Evolutionary conservation across 495 filamentous ascomycete species (phyloP).

Genomic region (Opeltia flavorubescens): DNA sequence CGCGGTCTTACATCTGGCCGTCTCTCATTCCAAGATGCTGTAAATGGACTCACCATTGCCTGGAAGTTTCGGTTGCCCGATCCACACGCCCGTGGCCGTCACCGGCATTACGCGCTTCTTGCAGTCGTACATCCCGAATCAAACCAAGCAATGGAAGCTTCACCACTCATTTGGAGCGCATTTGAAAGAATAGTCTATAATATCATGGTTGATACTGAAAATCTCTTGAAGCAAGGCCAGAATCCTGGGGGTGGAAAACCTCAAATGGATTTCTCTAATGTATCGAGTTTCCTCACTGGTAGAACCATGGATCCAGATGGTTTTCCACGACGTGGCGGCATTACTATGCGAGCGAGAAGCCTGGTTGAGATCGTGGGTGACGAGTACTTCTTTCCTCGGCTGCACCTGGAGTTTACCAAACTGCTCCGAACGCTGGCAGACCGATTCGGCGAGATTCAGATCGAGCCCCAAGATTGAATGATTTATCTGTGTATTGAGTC

Average conservation of each 20-base stretch:
- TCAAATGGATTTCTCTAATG: conserved; percentile 40
- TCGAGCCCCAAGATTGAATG: conserved; percentile 6
- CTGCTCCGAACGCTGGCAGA: conserved; percentile 52
- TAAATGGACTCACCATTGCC: conserved; percentile 78
- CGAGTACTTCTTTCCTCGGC: conserved; percentile 75
- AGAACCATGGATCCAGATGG: conserved; percentile 45
- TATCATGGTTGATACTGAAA: conserved; percentile 53
- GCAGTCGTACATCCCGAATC: conserved; percentile 62
- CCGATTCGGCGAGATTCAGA: conserved; percentile 31
- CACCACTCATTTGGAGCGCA: conserved; percentile 54
- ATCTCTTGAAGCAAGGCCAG: not conserved
- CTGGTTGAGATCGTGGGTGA: conserved; percentile 76
- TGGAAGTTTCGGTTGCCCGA: conserved; percentile 86
- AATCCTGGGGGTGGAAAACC: conserved; percentile 4
- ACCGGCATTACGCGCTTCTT: conserved; percentile 75
- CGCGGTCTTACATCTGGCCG: conserved; percentile 61
- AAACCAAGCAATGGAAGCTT: conserved; percentile 58
- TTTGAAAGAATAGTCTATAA: conserved; percentile 66
- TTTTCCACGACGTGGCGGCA: conserved; percentile 31
- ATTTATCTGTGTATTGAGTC: not conserved
- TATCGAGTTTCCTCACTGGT: conserved; percentile 50
- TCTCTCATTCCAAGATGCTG: conserved; percentile 73
- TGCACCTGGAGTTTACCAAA: conserved; percentile 67
- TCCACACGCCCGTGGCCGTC: conserved; percentile 71
- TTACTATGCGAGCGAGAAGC: conserved; percentile 50